Conservation (phyloP, 352 stramenopile species). For the Phytophthora lateralis region DNA sequence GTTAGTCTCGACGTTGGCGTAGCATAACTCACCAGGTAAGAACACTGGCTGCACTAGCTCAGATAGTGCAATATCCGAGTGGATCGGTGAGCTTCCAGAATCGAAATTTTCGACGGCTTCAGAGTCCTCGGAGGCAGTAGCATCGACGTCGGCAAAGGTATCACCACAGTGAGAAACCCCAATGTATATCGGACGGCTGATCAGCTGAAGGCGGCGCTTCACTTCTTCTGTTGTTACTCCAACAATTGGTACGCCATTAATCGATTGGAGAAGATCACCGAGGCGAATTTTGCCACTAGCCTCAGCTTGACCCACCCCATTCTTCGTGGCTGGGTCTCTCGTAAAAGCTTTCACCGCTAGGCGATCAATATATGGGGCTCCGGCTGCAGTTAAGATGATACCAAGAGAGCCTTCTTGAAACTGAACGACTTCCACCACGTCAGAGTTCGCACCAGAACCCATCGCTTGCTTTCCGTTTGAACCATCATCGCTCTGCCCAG, state of each 20-base stretch:
- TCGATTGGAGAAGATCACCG: slow-evolving; percentile 77
- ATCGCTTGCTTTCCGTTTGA: not conserved
- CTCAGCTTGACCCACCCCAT: slow-evolving; percentile 60
- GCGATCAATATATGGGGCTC: slow-evolving; percentile 49
- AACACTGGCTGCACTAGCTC: slow-evolving; percentile 42
- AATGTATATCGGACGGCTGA: slow-evolving; percentile 71
- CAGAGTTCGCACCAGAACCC: slow-evolving; percentile 7
- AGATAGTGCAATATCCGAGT: slow-evolving; percentile 15
- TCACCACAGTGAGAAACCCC: slow-evolving; percentile 60
- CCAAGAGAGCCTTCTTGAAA: slow-evolving; percentile 71
- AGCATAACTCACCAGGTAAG: slow-evolving; percentile 78
- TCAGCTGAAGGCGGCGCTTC: slow-evolving; percentile 76
- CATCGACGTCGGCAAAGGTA: slow-evolving; percentile 6
- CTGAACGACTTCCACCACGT: slow-evolving; percentile 59
- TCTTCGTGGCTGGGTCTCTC: slow-evolving; percentile 33
- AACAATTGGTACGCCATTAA: slow-evolving; percentile 80
- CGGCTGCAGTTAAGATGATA: slow-evolving; percentile 68
- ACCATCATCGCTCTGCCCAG: slow-evolving; percentile 6
- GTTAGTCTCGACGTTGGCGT: slow-evolving; percentile 77
- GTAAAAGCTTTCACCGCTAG: slow-evolving; percentile 83
- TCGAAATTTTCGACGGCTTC: slow-evolving; percentile 9
- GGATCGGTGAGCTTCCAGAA: not conserved
- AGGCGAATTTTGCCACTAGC: slow-evolving; percentile 63
- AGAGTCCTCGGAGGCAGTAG: slow-evolving; percentile 14
- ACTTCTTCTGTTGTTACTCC: slow-evolving; percentile 80